Evolutionary conservation across 345 rosid species (phyloP).

Genomic region (Hibiscus syriacus): DNA sequence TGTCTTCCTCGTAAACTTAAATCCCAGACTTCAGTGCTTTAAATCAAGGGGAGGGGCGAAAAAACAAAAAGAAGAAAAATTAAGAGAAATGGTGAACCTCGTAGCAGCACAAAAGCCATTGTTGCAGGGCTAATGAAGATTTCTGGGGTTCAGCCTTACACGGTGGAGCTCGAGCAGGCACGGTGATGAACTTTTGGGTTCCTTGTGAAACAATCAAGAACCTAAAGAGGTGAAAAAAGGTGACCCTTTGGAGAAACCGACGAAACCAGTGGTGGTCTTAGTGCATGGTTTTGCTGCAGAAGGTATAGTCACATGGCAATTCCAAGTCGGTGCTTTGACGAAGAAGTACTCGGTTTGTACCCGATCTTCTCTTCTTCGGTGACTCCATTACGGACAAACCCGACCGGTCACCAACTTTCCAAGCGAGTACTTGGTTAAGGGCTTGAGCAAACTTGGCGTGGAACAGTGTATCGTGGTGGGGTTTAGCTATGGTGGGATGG

Average conservation of each 20-base stretch:
- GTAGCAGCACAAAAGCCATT: conserved; percentile 81
- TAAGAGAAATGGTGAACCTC: conserved; percentile 60
- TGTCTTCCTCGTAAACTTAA: conserved; percentile 13
- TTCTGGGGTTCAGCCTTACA: conserved; percentile 67
- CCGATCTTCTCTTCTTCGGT: conserved; percentile 86
- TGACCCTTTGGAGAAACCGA: no score
- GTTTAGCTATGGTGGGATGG: conserved; percentile 96
- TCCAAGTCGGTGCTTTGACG: conserved; percentile 77
- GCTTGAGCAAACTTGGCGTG: no score
- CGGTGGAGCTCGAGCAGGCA: conserved; percentile 68
- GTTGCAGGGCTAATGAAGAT: conserved; percentile 62
- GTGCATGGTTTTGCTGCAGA: conserved; percentile 92
- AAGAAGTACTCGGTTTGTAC: conserved; percentile 83
- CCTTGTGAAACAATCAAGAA: conserved; percentile 52
- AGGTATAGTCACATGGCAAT: conserved; percentile 94
- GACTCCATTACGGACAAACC: conserved; percentile 50
- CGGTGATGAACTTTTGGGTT: conserved; percentile 81
- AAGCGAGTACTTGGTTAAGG: conserved; percentile 64
- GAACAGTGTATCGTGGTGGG: conserved; percentile 61
- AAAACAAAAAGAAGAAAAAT: neutral
- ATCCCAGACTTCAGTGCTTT: neutral
- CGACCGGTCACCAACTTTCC: conserved; percentile 73
- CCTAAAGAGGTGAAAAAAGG: conserved; percentile 30
- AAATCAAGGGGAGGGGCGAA: neutral
- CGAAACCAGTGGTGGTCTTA: no score